Evolutionary conservation across 2,329 filamentous ascomycete species (phyloP).

Genomic region (Aspergillus eucalypticola): DNA sequence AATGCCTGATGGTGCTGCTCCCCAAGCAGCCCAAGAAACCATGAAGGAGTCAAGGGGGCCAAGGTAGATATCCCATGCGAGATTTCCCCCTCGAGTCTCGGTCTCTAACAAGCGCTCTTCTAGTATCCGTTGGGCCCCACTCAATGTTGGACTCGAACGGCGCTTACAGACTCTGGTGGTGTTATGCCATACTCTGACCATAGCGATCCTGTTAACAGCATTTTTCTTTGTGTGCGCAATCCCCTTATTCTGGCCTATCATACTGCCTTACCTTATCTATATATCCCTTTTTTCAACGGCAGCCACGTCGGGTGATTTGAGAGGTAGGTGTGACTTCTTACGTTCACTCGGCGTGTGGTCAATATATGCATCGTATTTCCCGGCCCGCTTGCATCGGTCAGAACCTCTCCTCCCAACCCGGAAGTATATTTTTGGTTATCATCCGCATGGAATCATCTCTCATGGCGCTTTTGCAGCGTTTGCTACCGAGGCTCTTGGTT

Average conservation of each 20-base stretch:
- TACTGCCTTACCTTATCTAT: conserved; percentile 78
- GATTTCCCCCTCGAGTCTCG: not conserved
- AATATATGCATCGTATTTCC: conserved; percentile 90
- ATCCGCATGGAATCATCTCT: conserved; percentile 95
- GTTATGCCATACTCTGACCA: conserved; percentile 70
- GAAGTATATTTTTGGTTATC: conserved; percentile 97
- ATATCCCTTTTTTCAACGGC: conserved; percentile 74
- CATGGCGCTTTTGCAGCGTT: conserved; percentile 95
- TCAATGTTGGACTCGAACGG: conserved; percentile 69
- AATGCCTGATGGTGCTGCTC: not conserved
- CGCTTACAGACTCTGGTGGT: conserved; percentile 78
- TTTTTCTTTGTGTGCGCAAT: conserved; percentile 93
- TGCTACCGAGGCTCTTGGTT: conserved; percentile 84
- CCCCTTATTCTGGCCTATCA: conserved; percentile 83
- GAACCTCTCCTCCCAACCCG: conserved; percentile 73
- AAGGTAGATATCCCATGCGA: not conserved
- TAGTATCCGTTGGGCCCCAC: conserved; percentile 80
- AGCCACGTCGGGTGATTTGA: conserved; percentile 72
- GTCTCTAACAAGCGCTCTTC: not conserved
- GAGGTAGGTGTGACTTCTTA: conserved; percentile 71
- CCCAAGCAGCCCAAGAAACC: not conserved
- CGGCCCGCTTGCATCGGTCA: conserved; percentile 82
- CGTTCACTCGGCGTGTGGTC: conserved; percentile 77
- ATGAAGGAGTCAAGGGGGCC: not conserved
- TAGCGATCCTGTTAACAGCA: conserved; percentile 68